Evolutionary conservation across 2,329 filamentous ascomycete species (phyloP), one percentile per base, ranked within the genome.

Genomic region (Diplodia scrobiculata): DNA sequence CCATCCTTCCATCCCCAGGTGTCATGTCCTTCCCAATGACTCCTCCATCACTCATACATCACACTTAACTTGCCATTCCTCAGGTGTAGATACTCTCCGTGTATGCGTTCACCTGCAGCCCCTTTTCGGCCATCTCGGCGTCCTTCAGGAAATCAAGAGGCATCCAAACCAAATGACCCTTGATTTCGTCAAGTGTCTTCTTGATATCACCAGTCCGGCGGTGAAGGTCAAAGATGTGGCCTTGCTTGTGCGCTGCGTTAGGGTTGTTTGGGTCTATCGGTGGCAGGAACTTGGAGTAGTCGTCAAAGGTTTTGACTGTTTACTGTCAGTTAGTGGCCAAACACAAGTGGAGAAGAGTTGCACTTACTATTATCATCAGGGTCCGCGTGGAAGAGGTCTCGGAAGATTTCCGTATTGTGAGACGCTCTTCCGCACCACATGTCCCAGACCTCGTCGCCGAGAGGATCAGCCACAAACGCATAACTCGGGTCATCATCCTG

Each of bases 101-200:
- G 73, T 87, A 89, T 53, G 86, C 80, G 76, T 98, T 98, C 48
- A 98, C 87, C 78, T 92, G 89, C 77, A 98, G 73, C 0, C 94
- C 93, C 72, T 85, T 86, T 80, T 97, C 93, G 0, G 93, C 93
- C 92, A 98, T 96, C 72, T 91, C 84, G 0, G 89, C 92, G 69
- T 96, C 88, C 72, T 86, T 84, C 74, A 98, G 78, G 75, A 97
- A 98, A 53, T 92, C 86, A 72, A 98, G 77, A n/a, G 92, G 92
- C 88, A 97, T 94, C 91, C 91, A 96, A 6, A 98, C 94, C 48
- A 98, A 77, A 80, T 98, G 94, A 0, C 94, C 94, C 79, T 87
- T 89, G 70, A 98, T 87, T 73, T 89, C 84, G 72, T 92, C 88
- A 59, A 98, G 81, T 76, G 94, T 92, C 70, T 84, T 77, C 17